Percentiles rank a stretch among this genome's conserved stretches.
These are phyloP conservation scores for Neckera pumila DNA, from an alignment of 225 moss, liverwort and hornwort genomes.

Conservation along the genomic window DNA sequence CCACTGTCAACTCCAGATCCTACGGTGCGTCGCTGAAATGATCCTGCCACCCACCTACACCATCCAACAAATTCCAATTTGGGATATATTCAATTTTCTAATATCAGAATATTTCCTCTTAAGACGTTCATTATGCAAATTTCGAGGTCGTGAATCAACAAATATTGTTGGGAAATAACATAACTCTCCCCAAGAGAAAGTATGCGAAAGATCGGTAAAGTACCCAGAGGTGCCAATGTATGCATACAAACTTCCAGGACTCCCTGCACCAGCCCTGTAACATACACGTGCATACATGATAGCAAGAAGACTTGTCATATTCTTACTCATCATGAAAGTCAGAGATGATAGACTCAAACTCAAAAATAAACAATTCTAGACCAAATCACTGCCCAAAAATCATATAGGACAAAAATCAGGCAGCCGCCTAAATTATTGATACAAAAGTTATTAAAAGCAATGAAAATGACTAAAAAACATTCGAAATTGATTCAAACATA, in stretches of 20 bases:
- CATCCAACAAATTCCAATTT: background rate
- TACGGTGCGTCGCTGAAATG: slow-evolving; percentile 25
- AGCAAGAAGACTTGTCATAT: background rate
- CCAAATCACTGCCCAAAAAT: background rate
- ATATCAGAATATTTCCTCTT: background rate
- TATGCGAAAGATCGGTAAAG: background rate
- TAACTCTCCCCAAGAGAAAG: background rate
- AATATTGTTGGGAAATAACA: background rate
- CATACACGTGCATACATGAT: background rate
- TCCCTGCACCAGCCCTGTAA: slow-evolving; percentile 80
- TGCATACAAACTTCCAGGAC: slow-evolving; percentile 68
- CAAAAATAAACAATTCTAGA: background rate
- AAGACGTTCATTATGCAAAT: background rate
- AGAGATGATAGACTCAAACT: background rate
- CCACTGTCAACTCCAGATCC: background rate
- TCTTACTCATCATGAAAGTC: background rate
- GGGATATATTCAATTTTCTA: background rate
- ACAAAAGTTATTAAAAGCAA: background rate
- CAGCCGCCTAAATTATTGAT: background rate
- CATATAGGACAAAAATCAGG: background rate
- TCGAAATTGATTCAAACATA: background rate
- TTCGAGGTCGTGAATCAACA: background rate
- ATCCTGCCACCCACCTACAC: slow-evolving; percentile 85
- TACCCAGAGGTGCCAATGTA: slow-evolving; percentile 95
- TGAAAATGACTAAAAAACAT: background rate